A percentile compares a stretch with the other conserved stretches of the same genome.
phyloP scores from a whole-genome alignment of 2,329 filamentous ascomycete species.

The Chaetomium sp. region DNA sequence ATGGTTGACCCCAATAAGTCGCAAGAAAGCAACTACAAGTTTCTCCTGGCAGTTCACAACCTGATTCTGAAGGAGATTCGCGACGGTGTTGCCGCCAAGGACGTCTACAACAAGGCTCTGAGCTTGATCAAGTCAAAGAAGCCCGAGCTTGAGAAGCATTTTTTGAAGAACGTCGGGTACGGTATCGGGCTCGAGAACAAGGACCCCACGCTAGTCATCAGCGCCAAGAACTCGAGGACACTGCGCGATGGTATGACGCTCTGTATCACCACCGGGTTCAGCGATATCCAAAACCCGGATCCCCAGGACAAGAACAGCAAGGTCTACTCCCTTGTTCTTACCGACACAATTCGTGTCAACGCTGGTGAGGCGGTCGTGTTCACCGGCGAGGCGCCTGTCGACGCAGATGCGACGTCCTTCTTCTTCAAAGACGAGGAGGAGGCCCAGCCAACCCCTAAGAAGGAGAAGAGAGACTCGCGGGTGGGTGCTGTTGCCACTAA shows the following conservation, averaged over 20 bases:
- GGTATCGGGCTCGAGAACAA: conserved; percentile 91
- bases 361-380: conserved; percentile 80
- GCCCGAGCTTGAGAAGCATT: conserved; percentile 92
- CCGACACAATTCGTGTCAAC: conserved; percentile 89
- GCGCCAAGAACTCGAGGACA: conserved; percentile 78
- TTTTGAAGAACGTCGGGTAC: conserved; percentile 87
- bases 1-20: conserved; percentile 96
- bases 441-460: conserved; percentile 81
- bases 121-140: conserved; percentile 83
- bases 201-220: conserved; percentile 80
- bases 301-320: conserved; percentile 89
- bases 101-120: conserved; percentile 88
- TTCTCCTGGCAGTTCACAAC: conserved; percentile 81
- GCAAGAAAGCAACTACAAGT: conserved; percentile 92
- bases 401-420: conserved; percentile 93
- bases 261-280: conserved; percentile 84
- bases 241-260: conserved; percentile 98
- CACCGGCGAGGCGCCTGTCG: conserved; percentile 87
- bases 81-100: conserved; percentile 83
- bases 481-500: conserved; percentile 88
- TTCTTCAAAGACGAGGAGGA: conserved; percentile 98
- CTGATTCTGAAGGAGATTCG: conserved; percentile 87
- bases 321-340: conserved; percentile 84
- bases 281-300: conserved; percentile 82
- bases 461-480: conserved; percentile 80